phyloP scores from a whole-genome alignment of 2,329 filamentous ascomycete genomes.

The Botrytis hyacinthi region DNA sequence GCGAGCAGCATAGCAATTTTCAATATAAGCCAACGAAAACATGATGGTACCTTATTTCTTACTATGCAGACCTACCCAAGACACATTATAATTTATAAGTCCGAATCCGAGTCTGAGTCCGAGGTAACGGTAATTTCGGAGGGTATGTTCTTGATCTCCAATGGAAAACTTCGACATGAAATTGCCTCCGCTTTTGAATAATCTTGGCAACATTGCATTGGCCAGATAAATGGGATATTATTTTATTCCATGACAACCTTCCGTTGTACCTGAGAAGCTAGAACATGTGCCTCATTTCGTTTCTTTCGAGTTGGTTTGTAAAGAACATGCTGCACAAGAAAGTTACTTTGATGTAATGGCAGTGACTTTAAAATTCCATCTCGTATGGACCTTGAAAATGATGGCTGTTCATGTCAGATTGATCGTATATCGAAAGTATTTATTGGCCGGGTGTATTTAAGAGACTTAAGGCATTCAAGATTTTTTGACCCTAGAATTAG shows the following conservation, averaged over 20 bases:
- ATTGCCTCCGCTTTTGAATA: neutral
- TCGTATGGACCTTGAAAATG: neutral
- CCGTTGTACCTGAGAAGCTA: neutral
- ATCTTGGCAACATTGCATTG: neutral
- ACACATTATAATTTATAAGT: too few relatives aligned
- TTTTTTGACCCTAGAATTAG: neutral
- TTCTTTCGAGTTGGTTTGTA: neutral
- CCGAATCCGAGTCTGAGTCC: neutral
- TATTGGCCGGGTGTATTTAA: neutral
- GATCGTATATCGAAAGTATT: neutral
- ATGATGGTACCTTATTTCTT: constrained; percentile 1
- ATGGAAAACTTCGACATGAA: neutral
- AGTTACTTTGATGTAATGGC: neutral
- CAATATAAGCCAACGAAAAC: constrained; percentile 2
- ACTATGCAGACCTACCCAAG: neutral
- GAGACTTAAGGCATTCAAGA: neutral
- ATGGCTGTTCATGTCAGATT: neutral
- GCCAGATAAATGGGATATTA: neutral
- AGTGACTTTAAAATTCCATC: neutral
- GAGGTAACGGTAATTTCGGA: constrained; percentile 13
- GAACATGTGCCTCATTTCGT: neutral
- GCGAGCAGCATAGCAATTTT: neutral
- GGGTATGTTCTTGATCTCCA: neutral
- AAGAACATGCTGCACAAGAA: neutral
- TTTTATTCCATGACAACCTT: constrained; percentile 1